phyloP scores from a whole-genome alignment of 306 rosid species.

The Glycine soja region DNA sequence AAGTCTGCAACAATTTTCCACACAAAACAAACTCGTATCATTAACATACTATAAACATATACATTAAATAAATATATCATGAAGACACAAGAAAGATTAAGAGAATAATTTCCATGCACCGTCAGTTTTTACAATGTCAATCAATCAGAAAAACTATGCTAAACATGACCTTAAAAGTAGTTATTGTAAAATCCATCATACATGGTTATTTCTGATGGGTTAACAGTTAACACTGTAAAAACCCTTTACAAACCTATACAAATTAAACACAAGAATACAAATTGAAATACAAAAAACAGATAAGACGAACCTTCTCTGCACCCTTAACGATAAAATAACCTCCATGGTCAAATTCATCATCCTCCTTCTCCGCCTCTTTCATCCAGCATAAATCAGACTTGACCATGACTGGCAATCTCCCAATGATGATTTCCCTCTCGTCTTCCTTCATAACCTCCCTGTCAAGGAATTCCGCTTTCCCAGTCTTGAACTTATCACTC shows the following conservation, averaged over 20 bases:
- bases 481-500: conserved; percentile 91
- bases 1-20: conserved; percentile 65
- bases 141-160: neutral
- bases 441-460: conserved; percentile 49
- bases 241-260: neutral
- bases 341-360: conserved; percentile 90
- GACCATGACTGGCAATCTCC: conserved; percentile 93
- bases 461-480: conserved; percentile 67
- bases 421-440: conserved; percentile 65
- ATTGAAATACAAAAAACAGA: neutral
- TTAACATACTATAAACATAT: neutral
- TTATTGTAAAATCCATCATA: neutral
- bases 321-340: conserved; percentile 95
- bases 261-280: neutral
- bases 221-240: neutral
- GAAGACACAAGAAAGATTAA: neutral
- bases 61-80: neutral
- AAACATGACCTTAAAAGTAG: neutral
- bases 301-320: conserved; percentile 75
- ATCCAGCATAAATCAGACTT: conserved; percentile 89
- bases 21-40: conserved; percentile 5
- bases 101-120: neutral
- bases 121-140: neutral
- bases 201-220: neutral
- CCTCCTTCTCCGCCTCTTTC: conserved; percentile 74